phyloP scores from a whole-genome alignment of 2,329 filamentous ascomycete species.

The Arthrocladium fulminans region DNA sequence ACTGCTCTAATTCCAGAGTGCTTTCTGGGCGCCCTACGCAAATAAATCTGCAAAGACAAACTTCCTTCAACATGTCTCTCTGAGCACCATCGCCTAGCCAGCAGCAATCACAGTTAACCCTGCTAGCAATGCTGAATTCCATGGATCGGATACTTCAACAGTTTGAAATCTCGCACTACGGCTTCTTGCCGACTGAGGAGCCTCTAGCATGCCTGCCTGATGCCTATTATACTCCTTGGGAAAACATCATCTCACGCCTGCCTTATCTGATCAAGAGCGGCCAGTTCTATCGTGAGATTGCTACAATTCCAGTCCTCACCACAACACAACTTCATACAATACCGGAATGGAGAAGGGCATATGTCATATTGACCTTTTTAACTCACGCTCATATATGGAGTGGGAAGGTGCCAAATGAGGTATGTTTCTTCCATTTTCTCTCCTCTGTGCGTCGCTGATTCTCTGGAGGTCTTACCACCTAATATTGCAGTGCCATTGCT shows the following conservation, averaged over 20 bases:
- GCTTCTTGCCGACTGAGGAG: conserved; percentile 70
- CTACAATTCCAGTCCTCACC: conserved; percentile 67
- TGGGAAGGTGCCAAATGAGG: conserved; percentile 59
- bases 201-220: conserved; percentile 69
- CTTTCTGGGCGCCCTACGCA: too few relatives aligned
- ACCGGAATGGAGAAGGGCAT: conserved; percentile 79
- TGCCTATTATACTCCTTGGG: conserved; percentile 86
- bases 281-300: conserved; percentile 64
- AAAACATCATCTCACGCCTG: conserved; percentile 66
- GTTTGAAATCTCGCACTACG: conserved; percentile 36
- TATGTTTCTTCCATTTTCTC: conserved; percentile 27
- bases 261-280: conserved; percentile 68
- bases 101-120: too few relatives aligned
- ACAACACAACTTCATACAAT: conserved; percentile 67
- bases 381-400: conserved; percentile 82
- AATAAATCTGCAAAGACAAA: too few relatives aligned
- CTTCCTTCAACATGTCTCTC: background rate
- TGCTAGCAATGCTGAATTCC: conserved; percentile 1
- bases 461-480: conserved; percentile 29
- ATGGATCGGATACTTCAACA: background rate
- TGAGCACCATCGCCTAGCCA: background rate
- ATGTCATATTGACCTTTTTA: conserved; percentile 64
- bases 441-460: conserved; percentile 2
- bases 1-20: too few relatives aligned
- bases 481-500: conserved; percentile 30